Conservation (phyloP, 2,329 filamentous ascomycete species). For the Sarocladium strictum region DNA sequence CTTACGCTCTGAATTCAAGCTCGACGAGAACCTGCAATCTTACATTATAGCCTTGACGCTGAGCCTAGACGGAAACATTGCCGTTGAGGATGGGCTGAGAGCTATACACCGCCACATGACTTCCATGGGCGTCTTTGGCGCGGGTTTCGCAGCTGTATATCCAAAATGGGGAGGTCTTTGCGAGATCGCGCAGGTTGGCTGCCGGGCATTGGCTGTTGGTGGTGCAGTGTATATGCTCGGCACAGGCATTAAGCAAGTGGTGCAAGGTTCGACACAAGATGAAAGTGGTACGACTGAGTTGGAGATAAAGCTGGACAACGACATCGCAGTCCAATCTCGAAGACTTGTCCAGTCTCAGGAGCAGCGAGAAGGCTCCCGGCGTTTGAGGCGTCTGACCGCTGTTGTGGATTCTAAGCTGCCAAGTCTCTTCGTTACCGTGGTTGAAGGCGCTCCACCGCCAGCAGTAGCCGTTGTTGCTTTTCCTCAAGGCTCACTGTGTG, state of each 20-base stretch:
- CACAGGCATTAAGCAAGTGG: conserved; percentile 49
- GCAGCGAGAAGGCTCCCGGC: conserved; percentile 20
- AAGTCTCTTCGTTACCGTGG: conserved; percentile 60
- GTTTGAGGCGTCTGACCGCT: conserved; percentile 56
- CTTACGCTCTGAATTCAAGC: conserved; percentile 55
- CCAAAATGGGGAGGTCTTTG: conserved; percentile 90
- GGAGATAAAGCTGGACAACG: conserved; percentile 49
- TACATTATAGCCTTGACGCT: conserved; percentile 64
- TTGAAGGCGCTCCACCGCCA: conserved; percentile 71
- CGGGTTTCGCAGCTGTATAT: conserved; percentile 82
- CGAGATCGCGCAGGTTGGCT: conserved; percentile 86
- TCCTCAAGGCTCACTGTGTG: conserved; percentile 43
- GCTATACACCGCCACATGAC: conserved; percentile 73
- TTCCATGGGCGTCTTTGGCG: conserved; percentile 82
- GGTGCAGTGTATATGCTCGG: conserved; percentile 86
- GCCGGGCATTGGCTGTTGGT: conserved; percentile 84
- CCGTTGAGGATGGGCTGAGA: conserved; percentile 60
- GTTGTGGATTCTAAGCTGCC: conserved; percentile 62
- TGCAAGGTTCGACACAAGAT: conserved; percentile 12
- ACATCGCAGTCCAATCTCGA: conserved; percentile 49
- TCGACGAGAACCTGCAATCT: conserved; percentile 62
- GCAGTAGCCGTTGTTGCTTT: conserved; percentile 68
- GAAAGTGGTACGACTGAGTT: conserved; percentile 21
- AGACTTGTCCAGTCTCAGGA: conserved; percentile 35
- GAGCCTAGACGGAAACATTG: conserved; percentile 57